phyloP scores from a whole-genome alignment of 768 basidiomycete genomes.

The Xanthoconium stramineum region DNA sequence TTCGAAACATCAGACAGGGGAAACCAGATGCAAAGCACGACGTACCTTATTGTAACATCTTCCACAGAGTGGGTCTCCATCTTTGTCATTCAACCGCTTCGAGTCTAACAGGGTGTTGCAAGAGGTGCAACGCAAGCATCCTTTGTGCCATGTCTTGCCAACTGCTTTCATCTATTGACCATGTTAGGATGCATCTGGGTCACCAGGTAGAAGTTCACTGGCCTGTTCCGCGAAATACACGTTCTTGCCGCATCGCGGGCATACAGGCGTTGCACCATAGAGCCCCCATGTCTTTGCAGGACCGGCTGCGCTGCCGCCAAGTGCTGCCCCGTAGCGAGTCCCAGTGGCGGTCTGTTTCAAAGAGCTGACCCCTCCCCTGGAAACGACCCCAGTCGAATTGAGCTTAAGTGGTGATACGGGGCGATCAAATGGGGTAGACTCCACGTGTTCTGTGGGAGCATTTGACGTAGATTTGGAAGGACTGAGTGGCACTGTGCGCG shows the following conservation, averaged over 20 bases:
- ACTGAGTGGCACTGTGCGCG: constrained; percentile 53
- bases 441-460: constrained; percentile 2
- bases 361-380: constrained; percentile 19
- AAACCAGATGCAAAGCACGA: not conserved
- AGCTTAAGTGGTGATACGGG: constrained; percentile 23
- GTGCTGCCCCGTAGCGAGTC: constrained; percentile 61
- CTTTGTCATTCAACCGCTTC: constrained; percentile 68
- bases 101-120: constrained; percentile 72
- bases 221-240: constrained; percentile 90
- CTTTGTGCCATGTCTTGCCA: constrained; percentile 77
- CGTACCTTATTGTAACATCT: constrained; percentile 69
- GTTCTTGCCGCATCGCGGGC: constrained; percentile 67
- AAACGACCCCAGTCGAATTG: constrained; percentile 20
- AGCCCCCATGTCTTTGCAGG: constrained; percentile 50
- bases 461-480: constrained; percentile 28
- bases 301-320: constrained; percentile 40
- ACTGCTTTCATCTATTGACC: constrained; percentile 66
- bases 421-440: constrained; percentile 15
- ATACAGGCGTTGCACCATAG: constrained; percentile 52
- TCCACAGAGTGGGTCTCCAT: constrained; percentile 66
- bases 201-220: not conserved
- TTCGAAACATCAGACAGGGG: not conserved
- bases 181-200: constrained; percentile 2
- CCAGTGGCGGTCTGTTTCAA: constrained; percentile 53
- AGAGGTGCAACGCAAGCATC: constrained; percentile 71